Evolutionary conservation across 768 basidiomycete species (phyloP).

Genomic region (Lentinus brumalis): DNA sequence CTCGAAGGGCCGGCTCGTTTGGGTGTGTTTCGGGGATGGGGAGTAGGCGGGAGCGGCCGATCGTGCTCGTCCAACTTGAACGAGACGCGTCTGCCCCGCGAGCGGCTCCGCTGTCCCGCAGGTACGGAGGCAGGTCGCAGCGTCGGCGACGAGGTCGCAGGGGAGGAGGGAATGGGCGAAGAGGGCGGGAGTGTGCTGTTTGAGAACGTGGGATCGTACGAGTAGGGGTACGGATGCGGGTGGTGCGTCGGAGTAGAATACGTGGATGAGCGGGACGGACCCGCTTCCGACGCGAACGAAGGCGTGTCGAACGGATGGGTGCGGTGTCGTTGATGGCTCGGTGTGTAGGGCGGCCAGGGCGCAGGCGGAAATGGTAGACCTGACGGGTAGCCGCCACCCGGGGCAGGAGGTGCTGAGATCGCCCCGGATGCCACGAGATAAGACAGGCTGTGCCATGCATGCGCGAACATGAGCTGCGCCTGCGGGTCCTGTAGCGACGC

Average conservation of each 20-base stretch:
- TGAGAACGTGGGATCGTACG: constrained; percentile 48
- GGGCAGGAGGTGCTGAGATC: constrained; percentile 21
- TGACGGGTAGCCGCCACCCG: constrained; percentile 4
- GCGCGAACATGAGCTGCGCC: constrained; percentile 27
- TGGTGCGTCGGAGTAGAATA: constrained; percentile 40
- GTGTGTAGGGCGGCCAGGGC: constrained; percentile 21
- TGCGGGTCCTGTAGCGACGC: constrained; percentile 10
- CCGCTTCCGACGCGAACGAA: constrained; percentile 24
- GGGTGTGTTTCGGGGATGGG: background rate
- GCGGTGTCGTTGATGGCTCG: constrained; percentile 19
- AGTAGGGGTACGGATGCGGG: constrained; percentile 40
- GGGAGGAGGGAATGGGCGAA: constrained; percentile 44
- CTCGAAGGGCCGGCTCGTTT: background rate
- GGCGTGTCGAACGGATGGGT: constrained; percentile 27
- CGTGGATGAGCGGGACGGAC: constrained; percentile 22
- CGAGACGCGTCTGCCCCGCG: constrained; percentile 58
- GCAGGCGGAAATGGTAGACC: constrained; percentile 17
- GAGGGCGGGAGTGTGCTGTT: constrained; percentile 53
- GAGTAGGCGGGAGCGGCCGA: constrained; percentile 15
- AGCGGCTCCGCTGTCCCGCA: constrained; percentile 49
- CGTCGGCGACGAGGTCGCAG: constrained; percentile 26
- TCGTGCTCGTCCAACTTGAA: constrained; percentile 44
- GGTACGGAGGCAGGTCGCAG: constrained; percentile 20
- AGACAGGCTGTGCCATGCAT: constrained; percentile 44
- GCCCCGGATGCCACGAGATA: constrained; percentile 38